Percentiles rank a stretch among this genome's conserved stretches.
Conservation (phyloP, 371 early-diverging fungal species). For the Mortierella sp. region DNA sequence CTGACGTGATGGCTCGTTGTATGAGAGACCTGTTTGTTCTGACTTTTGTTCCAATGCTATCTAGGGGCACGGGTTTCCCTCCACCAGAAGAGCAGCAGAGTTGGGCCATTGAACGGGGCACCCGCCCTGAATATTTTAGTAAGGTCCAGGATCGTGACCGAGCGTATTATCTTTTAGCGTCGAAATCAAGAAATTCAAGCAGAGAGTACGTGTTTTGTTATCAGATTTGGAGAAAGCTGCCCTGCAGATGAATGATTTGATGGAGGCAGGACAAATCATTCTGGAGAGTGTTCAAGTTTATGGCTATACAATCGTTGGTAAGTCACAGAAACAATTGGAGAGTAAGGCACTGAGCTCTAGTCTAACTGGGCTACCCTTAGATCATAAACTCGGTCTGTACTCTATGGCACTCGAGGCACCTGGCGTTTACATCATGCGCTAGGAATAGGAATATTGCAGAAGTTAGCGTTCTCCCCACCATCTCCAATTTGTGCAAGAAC, state of each 20-base stretch:
- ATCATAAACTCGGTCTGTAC: not conserved
- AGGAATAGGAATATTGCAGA: constrained; percentile 7
- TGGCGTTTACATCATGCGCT: constrained; percentile 6
- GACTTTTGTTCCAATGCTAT: not conserved
- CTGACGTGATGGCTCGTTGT: not conserved
- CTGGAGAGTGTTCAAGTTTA: too few species aligned
- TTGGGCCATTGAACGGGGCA: not conserved
- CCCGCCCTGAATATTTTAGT: constrained; percentile 13
- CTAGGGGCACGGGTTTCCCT: constrained; percentile 4
- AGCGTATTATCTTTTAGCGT: constrained; percentile 4
- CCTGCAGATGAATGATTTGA: constrained; percentile 12
- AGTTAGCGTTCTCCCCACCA: constrained; percentile 6
- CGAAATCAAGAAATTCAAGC: constrained; percentile 13
- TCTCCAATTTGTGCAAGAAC: not conserved
- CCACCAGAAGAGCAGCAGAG: constrained; percentile 10
- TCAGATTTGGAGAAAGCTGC: constrained; percentile 7
- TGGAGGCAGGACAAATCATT: not conserved
- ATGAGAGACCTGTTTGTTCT: constrained; percentile 2
- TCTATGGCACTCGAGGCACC: constrained; percentile 10
- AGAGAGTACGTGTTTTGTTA: not conserved
- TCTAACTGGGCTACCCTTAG: constrained; percentile 1
- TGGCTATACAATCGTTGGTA: constrained; percentile 12
- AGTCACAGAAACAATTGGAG: constrained; percentile 3
- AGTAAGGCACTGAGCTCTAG: not conserved
- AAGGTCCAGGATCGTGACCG: constrained; percentile 2